Evolutionary conservation across 2,329 filamentous ascomycete genomes (phyloP).

Genomic region (Claviceps paspali): DNA sequence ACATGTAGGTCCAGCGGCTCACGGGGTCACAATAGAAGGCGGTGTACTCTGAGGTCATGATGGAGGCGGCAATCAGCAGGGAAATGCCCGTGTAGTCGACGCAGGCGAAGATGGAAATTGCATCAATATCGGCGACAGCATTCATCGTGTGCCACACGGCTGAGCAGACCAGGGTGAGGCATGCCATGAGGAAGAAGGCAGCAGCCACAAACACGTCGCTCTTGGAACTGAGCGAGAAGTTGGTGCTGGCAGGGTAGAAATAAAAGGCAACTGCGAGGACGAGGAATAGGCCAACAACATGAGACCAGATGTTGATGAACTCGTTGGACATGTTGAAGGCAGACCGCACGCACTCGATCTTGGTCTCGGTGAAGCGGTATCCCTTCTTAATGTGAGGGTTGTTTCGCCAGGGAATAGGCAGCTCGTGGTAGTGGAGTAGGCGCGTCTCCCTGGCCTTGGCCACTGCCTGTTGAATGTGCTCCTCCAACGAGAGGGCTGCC

Average conservation of each 20-base stretch:
- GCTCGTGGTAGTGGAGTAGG: constrained; percentile 74
- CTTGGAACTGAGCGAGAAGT: constrained; percentile 76
- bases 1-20: constrained; percentile 76
- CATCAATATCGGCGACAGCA: constrained; percentile 74
- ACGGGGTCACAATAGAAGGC: constrained; percentile 95
- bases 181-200: constrained; percentile 90
- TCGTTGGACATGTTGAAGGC: constrained; percentile 82
- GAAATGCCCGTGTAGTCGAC: constrained; percentile 98
- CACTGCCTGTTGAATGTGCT: constrained; percentile 70
- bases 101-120: constrained; percentile 91
- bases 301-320: constrained; percentile 95
- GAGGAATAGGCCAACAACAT: constrained; percentile 74
- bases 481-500: constrained; percentile 68
- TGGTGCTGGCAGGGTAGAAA: constrained; percentile 79
- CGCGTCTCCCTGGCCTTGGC: constrained; percentile 61
- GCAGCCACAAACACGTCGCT: constrained; percentile 82
- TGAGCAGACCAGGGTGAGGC: constrained; percentile 87
- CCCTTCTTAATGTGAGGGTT: constrained; percentile 87
- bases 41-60: constrained; percentile 97
- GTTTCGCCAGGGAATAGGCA: constrained; percentile 82
- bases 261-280: constrained; percentile 85
- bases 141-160: constrained; percentile 99
- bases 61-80: constrained; percentile 82
- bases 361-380: constrained; percentile 88
- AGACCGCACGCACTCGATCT: constrained; percentile 74